Evolutionary conservation across 2,329 filamentous ascomycete genomes (phyloP), one percentile per base, ranked within the genome.

Genomic region (Hymenoscyphus scutula): DNA sequence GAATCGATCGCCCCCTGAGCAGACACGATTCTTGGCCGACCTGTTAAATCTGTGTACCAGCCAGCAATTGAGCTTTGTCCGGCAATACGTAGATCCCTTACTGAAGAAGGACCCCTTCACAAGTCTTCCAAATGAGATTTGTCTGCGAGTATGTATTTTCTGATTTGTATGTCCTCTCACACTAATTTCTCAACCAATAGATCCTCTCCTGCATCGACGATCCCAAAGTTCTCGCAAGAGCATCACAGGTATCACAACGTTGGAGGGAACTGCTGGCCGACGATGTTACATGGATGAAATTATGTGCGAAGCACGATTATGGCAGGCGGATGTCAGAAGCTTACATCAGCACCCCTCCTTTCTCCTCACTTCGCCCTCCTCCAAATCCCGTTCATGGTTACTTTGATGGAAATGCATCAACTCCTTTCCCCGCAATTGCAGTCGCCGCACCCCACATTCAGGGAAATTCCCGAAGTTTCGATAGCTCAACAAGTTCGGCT

Each of bases 141-240:
- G 94, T 76, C 80, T 99, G 64, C 83, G 92, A 72, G 92, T 96
- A 84, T 74, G 88, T 77, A 13, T 2, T 29, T 48, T 48, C 8
- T 23, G 11, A 2, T 23, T 2, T 25, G n/a, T 7, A 23, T n/a
- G 41, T 48, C 41, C n/a, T 25, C 19, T 17, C 15, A 19, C 10
- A 23, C 25, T 29, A 58, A 48, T 58, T 48, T 19, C 13, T 57
- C 60, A 53, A 25, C 19, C 5, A 27, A 30, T 72, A 97, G 90
- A 91, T 99, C 67, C 82, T 99, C 58, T 96, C 94, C 53, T 99
- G 96, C 75, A 94, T 99, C 73, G 95, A 99, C 72, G 95, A 99
- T 73, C 93, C 95, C 1, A 95, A 93, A 74, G 96, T 96, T 2
- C 82, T 99, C 55, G 94, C 93, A 45, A 85, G 95, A 74, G 91